Conservation (phyloP, 116 monocot genomes). For the Posidonia oceanica region DNA sequence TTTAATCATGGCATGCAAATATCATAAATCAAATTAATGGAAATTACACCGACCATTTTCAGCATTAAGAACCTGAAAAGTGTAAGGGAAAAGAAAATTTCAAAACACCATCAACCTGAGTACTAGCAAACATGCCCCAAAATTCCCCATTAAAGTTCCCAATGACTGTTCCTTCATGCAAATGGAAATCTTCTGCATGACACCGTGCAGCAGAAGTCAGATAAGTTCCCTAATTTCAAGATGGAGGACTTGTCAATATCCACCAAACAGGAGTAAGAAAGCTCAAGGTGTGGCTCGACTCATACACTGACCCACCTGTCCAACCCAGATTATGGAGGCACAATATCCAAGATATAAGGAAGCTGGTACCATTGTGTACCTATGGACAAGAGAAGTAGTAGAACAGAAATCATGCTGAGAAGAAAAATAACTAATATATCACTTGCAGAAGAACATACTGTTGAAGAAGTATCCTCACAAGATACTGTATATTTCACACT, state of each 20-base stretch:
- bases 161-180: constrained; percentile 81
- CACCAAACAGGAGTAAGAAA: neutral
- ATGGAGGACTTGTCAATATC: neutral
- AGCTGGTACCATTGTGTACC: constrained; percentile 98
- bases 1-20: neutral
- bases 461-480: neutral
- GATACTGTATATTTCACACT: neutral
- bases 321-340: constrained; percentile 94
- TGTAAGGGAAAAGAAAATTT: neutral
- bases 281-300: neutral
- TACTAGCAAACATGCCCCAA: constrained; percentile 87
- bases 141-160: constrained; percentile 97
- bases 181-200: constrained; percentile 64
- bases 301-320: constrained; percentile 41
- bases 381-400: constrained; percentile 5
- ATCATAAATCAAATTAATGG: neutral
- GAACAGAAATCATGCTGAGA: neutral
- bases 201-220: constrained; percentile 72
- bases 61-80: neutral
- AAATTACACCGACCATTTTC: neutral
- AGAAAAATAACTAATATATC: neutral
- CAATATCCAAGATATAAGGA: constrained; percentile 89
- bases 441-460: neutral
- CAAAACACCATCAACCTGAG: constrained; percentile 36
- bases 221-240: constrained; percentile 62